Percentiles rank a stretch among this genome's conserved stretches.
phyloP scores from a whole-genome alignment of 306 rosid genomes.

The Dryas alaskensis region DNA sequence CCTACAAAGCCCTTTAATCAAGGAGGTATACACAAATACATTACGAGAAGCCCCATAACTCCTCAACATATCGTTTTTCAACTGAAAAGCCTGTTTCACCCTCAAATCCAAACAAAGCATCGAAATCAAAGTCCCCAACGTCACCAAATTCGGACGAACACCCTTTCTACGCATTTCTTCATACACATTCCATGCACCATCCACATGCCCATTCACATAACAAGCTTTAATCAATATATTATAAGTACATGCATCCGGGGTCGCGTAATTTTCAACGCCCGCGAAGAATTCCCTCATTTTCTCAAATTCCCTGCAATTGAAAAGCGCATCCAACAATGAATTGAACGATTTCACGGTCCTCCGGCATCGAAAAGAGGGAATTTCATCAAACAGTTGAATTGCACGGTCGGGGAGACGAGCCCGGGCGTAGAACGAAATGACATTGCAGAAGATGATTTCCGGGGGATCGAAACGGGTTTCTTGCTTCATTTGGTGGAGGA shows the following conservation, averaged over 20 bases:
- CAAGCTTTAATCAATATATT: conserved; percentile 58
- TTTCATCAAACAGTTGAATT: conserved; percentile 43
- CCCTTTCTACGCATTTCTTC: conserved; percentile 54
- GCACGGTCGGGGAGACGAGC: conserved; percentile 63
- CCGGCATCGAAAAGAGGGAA: conserved; percentile 50
- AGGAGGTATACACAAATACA: conserved; percentile 40
- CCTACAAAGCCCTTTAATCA: conserved; percentile 57
- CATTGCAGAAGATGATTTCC: conserved; percentile 70
- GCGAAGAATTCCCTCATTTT: conserved; percentile 27
- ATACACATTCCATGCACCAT: conserved; percentile 43
- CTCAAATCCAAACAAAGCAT: conserved; percentile 42
- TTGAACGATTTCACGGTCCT: conserved; percentile 58
- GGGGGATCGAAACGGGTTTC: conserved; percentile 49
- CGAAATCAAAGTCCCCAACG: conserved; percentile 54
- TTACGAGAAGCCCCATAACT: conserved; percentile 40
- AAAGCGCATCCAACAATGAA: conserved; percentile 54
- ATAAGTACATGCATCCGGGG: conserved; percentile 62
- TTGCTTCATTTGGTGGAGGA: conserved; percentile 49
- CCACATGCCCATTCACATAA: conserved; percentile 22
- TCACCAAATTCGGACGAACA: conserved; percentile 41
- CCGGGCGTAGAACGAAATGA: conserved; percentile 59
- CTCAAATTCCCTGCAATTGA: conserved; percentile 41
- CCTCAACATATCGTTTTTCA: conserved; percentile 53
- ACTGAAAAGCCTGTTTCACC: conserved; percentile 44
- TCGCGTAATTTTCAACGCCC: conserved; percentile 19